Conservation (phyloP, 2,329 filamentous ascomycete species). For the Didymella arachidicola region DNA sequence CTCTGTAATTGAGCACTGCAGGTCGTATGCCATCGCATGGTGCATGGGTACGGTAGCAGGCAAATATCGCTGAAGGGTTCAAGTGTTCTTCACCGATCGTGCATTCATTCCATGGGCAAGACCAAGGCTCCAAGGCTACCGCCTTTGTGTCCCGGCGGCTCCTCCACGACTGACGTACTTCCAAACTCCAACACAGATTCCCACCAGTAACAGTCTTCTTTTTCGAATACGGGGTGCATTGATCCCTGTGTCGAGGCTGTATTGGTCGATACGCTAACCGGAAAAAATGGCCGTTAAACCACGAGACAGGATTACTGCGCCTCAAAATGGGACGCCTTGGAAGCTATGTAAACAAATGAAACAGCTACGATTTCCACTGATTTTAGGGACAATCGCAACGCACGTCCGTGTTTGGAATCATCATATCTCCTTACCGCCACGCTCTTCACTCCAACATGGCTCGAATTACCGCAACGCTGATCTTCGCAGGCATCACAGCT, state of each 20-base stretch:
- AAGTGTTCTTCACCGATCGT: neutral
- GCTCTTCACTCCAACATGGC: neutral
- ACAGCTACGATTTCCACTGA: neutral
- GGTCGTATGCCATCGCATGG: neutral
- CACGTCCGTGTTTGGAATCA: neutral
- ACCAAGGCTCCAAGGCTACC: neutral
- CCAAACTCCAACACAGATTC: neutral
- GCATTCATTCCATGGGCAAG: neutral
- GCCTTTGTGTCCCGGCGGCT: neutral
- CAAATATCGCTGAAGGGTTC: neutral
- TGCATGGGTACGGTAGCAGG: neutral
- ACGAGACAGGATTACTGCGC: slow-evolving; percentile 6
- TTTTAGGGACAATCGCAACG: no score
- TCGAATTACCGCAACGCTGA: slow-evolving; percentile 3
- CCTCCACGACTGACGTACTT: neutral
- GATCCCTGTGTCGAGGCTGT: neutral
- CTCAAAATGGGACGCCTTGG: slow-evolving; percentile 10
- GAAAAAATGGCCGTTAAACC: neutral
- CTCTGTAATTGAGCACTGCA: neutral
- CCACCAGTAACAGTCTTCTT: neutral
- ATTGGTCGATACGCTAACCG: slow-evolving; percentile 6
- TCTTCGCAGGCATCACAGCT: slow-evolving; percentile 10
- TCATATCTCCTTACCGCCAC: neutral
- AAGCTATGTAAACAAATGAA: slow-evolving; percentile 5
- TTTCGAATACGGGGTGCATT: neutral